Evolutionary conservation across 2,329 filamentous ascomycete genomes (phyloP).

Genomic region (Chrysoporthe puriensis): DNA sequence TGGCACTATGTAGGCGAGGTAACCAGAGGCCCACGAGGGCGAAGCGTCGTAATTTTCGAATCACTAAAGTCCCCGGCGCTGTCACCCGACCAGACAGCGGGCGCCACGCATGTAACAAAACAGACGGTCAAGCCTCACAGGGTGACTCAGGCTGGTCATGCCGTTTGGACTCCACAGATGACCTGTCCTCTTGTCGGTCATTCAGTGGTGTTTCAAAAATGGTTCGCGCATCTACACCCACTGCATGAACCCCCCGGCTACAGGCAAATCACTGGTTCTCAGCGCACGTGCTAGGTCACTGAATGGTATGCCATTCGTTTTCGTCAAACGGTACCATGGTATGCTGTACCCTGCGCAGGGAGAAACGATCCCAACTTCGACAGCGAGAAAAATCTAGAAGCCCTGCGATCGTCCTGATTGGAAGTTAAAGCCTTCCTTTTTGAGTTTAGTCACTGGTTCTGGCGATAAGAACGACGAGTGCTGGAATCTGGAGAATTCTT

Average conservation of each 20-base stretch:
- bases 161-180: slow-evolving; percentile 13
- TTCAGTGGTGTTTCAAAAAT: slow-evolving; percentile 1
- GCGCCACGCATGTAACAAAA: slow-evolving; percentile 7
- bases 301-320: too few relatives aligned
- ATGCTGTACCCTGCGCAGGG: too few relatives aligned
- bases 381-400: too few relatives aligned
- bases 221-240: background rate
- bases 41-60: background rate
- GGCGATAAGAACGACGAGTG: too few relatives aligned
- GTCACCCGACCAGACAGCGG: slow-evolving; percentile 1
- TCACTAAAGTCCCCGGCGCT: background rate
- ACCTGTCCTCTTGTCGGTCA: slow-evolving; percentile 9
- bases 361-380: too few relatives aligned
- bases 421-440: too few relatives aligned
- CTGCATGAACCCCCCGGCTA: background rate
- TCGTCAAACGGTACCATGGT: too few relatives aligned
- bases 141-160: slow-evolving; percentile 10
- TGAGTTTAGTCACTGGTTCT: too few relatives aligned
- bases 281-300: background rate
- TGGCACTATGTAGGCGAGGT: background rate
- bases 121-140: background rate
- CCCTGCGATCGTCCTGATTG: too few relatives aligned
- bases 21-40: background rate
- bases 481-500: too few relatives aligned
- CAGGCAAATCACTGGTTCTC: background rate